These are phyloP conservation scores for Hortaea sp. DNA, from an alignment of 2,329 filamentous ascomycete species.

Conservation along the genomic window DNA sequence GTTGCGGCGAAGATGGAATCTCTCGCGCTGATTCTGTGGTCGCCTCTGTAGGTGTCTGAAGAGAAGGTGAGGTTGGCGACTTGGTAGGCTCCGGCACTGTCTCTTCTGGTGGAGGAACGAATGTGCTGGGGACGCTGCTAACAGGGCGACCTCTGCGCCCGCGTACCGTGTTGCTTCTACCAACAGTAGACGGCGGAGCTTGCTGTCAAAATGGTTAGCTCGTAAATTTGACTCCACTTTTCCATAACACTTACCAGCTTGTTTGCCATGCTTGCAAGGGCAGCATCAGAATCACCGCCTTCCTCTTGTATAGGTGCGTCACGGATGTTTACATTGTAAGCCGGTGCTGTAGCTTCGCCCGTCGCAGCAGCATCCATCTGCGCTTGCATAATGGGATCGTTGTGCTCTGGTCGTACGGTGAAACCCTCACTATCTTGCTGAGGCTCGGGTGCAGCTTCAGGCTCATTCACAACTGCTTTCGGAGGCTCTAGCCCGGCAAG, in stretches of 20 bases:
- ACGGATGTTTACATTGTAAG: conserved; percentile 71
- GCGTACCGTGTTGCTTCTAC: conserved; percentile 60
- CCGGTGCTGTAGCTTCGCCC: conserved; percentile 48
- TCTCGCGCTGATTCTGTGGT: background rate
- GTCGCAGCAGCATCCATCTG: conserved; percentile 45
- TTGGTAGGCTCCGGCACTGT: background rate
- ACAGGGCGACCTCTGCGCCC: conserved; percentile 75
- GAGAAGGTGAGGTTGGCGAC: background rate
- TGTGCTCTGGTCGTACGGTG: conserved; percentile 56
- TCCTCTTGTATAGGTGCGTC: conserved; percentile 71
- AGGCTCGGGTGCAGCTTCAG: conserved; percentile 20
- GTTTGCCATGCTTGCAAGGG: conserved; percentile 64
- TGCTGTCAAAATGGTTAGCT: conserved; percentile 31
- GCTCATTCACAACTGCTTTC: conserved; percentile 7
- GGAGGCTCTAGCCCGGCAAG: conserved; percentile 25
- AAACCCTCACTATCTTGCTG: conserved; percentile 66
- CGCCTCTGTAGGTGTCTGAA: background rate
- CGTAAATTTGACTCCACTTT: background rate
- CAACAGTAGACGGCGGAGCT: conserved; percentile 42
- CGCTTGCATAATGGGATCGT: conserved; percentile 55
- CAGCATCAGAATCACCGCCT: conserved; percentile 57
- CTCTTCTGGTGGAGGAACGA: conserved; percentile 1
- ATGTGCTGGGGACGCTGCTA: conserved; percentile 54
- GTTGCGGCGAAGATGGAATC: background rate
- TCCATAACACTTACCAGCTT: conserved; percentile 44